Evolutionary conservation across 2,329 filamentous ascomycete genomes (phyloP).

Genomic region (Fusarium sp.): DNA sequence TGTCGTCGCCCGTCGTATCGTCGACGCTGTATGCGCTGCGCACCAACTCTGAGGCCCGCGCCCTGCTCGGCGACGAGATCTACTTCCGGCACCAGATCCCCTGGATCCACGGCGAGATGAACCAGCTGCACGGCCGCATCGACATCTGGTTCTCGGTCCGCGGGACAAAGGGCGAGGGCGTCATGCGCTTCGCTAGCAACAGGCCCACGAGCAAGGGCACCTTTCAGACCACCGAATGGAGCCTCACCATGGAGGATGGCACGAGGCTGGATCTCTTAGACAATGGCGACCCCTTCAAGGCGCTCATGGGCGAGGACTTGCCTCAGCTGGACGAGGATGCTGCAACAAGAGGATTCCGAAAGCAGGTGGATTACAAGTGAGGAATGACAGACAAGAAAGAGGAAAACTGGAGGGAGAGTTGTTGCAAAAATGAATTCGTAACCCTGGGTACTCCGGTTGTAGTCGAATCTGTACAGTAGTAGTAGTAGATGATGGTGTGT

Average conservation of each 20-base stretch:
- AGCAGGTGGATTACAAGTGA: slow-evolving; percentile 54
- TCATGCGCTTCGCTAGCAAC: slow-evolving; percentile 83
- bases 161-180: slow-evolving; percentile 75
- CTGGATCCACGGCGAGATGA: slow-evolving; percentile 88
- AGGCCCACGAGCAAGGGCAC: slow-evolving; percentile 68
- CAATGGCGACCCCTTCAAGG: slow-evolving; percentile 74
- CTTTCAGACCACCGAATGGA: slow-evolving; percentile 94
- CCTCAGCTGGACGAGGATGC: slow-evolving; percentile 49
- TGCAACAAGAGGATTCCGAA: slow-evolving; percentile 62
- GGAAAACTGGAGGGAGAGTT: slow-evolving; percentile 4
- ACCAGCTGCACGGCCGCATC: slow-evolving; percentile 91
- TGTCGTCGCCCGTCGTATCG: slow-evolving; percentile 84
- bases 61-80: slow-evolving; percentile 85
- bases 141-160: slow-evolving; percentile 88
- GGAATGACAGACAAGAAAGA: slow-evolving; percentile 1
- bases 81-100: slow-evolving; percentile 83
- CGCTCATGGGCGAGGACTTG: slow-evolving; percentile 57
- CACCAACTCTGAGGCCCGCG: slow-evolving; percentile 78
- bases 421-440: slow-evolving; percentile 32
- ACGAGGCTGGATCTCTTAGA: slow-evolving; percentile 77
- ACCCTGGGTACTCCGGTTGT: slow-evolving; percentile 43
- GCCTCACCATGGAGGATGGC: slow-evolving; percentile 74
- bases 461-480: slow-evolving; percentile 49
- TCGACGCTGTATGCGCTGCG: slow-evolving; percentile 92
- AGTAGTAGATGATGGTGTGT: slow-evolving; percentile 42